phyloP scores from a whole-genome alignment of 2,329 filamentous ascomycete species.

The Orbilia quercus region DNA sequence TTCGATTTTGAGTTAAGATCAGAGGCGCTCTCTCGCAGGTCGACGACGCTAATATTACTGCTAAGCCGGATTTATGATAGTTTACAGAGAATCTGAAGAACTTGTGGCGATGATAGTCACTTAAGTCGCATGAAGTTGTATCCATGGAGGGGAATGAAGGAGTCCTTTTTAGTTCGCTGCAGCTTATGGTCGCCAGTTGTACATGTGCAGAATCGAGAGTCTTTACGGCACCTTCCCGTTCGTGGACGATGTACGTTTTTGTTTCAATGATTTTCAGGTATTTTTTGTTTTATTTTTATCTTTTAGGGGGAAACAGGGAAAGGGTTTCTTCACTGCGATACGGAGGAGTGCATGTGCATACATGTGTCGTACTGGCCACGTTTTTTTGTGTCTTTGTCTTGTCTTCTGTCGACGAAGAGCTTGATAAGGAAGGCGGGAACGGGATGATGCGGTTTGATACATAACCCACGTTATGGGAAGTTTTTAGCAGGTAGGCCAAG shows the following conservation, averaged over 20 bases:
- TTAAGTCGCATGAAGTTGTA: no score
- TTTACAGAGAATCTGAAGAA: no score
- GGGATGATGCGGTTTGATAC: conserved; percentile 45
- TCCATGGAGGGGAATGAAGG: not conserved
- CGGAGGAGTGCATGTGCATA: not conserved
- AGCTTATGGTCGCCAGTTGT: not conserved
- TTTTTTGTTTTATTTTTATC: not conserved
- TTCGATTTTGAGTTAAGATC: conserved; percentile 24
- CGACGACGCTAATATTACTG: not conserved
- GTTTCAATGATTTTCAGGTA: conserved; percentile 44
- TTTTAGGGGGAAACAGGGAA: conserved; percentile 3
- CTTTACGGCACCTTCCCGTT: conserved; percentile 37
- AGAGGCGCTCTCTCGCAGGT: conserved; percentile 16
- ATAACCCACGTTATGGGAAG: conserved; percentile 8
- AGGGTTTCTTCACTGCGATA: conserved; percentile 17
- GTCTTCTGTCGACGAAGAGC: conserved; percentile 33
- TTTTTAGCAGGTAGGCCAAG: not conserved
- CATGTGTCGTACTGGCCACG: conserved; percentile 29
- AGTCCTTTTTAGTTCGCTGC: conserved; percentile 1
- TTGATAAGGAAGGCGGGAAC: conserved; percentile 55
- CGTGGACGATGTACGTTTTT: conserved; percentile 9
- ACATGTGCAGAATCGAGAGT: conserved; percentile 9
- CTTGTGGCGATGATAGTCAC: no score
- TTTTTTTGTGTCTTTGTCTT: conserved; percentile 37
- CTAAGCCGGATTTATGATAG: no score